Evolutionary conservation across 345 rosid species (phyloP).

Genomic region (Schrenkiella parvula): DNA sequence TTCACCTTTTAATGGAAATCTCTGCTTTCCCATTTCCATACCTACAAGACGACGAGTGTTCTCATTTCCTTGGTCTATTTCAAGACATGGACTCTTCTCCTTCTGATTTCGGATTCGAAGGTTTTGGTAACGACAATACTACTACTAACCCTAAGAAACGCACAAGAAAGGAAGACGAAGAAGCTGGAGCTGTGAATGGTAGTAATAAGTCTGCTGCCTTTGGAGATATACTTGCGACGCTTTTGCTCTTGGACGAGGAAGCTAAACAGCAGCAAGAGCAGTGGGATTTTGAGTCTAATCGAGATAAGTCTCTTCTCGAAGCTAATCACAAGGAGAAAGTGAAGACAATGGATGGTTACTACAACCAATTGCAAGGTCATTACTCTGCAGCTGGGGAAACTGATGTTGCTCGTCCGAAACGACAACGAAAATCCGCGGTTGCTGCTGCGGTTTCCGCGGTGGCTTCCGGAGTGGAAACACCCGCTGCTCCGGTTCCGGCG

Average conservation of each 20-base stretch:
- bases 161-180: slow-evolving; percentile 37
- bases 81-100: slow-evolving; percentile 38
- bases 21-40: slow-evolving; percentile 57
- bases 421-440: slow-evolving; percentile 35
- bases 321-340: slow-evolving; percentile 41
- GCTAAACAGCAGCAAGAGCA: slow-evolving; percentile 46
- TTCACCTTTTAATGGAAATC: slow-evolving; percentile 42
- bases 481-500: not conserved
- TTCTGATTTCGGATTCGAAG: slow-evolving; percentile 36
- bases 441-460: slow-evolving; percentile 26
- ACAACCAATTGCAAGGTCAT: slow-evolving; percentile 37
- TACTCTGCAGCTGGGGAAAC: slow-evolving; percentile 32
- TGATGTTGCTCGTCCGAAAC: slow-evolving; percentile 38
- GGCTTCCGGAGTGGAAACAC: slow-evolving; percentile 6
- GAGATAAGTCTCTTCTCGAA: slow-evolving; percentile 40
- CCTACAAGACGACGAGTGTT: slow-evolving; percentile 47
- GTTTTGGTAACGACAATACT: slow-evolving; percentile 23
- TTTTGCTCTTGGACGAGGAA: slow-evolving; percentile 55
- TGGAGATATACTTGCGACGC: slow-evolving; percentile 47
- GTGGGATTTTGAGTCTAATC: slow-evolving; percentile 39
- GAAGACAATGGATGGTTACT: slow-evolving; percentile 37
- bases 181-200: slow-evolving; percentile 11
- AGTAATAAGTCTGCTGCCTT: slow-evolving; percentile 17
- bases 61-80: slow-evolving; percentile 33
- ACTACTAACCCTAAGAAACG: slow-evolving; percentile 36